phyloP scores from a whole-genome alignment of 2,329 filamentous ascomycete species.

The Chrysosporium queenslandicum region DNA sequence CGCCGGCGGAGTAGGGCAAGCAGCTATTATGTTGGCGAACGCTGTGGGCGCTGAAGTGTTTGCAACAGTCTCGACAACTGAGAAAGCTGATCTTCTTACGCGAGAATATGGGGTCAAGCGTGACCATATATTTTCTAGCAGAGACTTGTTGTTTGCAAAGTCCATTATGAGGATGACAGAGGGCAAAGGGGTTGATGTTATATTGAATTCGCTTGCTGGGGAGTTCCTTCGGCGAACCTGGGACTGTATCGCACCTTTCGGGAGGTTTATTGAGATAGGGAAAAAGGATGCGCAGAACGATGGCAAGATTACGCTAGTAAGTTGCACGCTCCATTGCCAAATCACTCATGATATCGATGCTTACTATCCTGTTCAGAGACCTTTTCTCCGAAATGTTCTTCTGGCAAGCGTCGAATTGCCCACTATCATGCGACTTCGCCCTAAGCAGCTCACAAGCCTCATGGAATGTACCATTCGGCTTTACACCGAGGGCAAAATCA shows the following conservation, averaged over 20 bases:
- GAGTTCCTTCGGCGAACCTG: conserved; percentile 14
- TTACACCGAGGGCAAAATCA: conserved; percentile 17
- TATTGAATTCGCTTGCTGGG: conserved; percentile 17
- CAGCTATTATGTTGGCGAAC: conserved; percentile 18
- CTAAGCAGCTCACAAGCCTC: conserved; percentile 12
- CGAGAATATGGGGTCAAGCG: conserved; percentile 12
- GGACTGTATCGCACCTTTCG: conserved; percentile 16
- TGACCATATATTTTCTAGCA: conserved; percentile 15
- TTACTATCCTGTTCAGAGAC: not conserved
- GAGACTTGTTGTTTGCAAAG: conserved; percentile 13
- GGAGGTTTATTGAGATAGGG: conserved; percentile 17
- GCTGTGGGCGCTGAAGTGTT: conserved; percentile 19
- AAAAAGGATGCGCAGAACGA: conserved; percentile 8
- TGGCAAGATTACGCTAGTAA: conserved; percentile 9
- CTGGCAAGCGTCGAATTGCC: conserved; percentile 18
- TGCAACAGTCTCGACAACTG: conserved; percentile 18
- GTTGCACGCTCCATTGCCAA: not conserved
- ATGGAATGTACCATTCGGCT: conserved; percentile 15
- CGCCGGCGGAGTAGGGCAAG: conserved; percentile 19
- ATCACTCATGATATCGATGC: not conserved
- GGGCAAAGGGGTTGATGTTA: conserved; percentile 15
- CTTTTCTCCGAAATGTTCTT: conserved; percentile 17
- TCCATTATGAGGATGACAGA: conserved; percentile 15
- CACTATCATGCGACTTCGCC: conserved; percentile 16
- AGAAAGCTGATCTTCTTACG: conserved; percentile 16